Evolutionary conservation across 2,329 filamentous ascomycete species (phyloP), one percentile per base, ranked within the genome.

Genomic region (Penicillium sp.): DNA sequence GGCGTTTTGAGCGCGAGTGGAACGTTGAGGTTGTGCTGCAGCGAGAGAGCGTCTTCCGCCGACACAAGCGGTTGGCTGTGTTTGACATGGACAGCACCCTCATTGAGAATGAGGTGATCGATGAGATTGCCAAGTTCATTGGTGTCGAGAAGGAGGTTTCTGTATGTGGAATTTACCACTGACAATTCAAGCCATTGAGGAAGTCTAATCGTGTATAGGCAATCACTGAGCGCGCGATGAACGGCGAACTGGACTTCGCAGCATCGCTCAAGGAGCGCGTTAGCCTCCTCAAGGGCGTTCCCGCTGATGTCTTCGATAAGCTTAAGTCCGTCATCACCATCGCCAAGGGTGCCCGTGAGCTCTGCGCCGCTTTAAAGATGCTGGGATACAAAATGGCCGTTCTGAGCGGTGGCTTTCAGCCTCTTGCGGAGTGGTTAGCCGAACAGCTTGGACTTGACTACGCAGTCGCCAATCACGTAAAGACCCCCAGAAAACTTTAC

Each of bases 81-180:
- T 99, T 99, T 69, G 94, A 99, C 74, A 99, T 99, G 94, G 94
- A 99, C 77, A 94, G 89, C 73, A 99, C 94, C 0, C 83, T 99
- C 57, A 97, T 99, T 71, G 89, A 93, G 51, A 92, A 99, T 73
- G 94, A 99, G 77, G 92, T 97, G 57, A 97, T 99, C 70, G 94
- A 99, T 73, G 87, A 97, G 67, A 87, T 99, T 54, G 94, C 94
- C 4, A 86, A 89, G 51, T 89, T 89, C 35, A 85, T 96, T 2
- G 90, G 91, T 50, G 83, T 95, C n/a, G 86, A 90, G 65, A 86
- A 86, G 51, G 80, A 89, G 66, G 93, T 99, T 37, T 89, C 91
- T 9, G 85, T 79, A 70, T 31, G 66, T 52, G 49, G 20, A 6
- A 40, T 22, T 47, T 25, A 33, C 2, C 12, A 18, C 8, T 44